These are phyloP conservation scores for Canavalia gladiata DNA, from an alignment of 306 rosid genomes.

Conservation along the genomic window DNA sequence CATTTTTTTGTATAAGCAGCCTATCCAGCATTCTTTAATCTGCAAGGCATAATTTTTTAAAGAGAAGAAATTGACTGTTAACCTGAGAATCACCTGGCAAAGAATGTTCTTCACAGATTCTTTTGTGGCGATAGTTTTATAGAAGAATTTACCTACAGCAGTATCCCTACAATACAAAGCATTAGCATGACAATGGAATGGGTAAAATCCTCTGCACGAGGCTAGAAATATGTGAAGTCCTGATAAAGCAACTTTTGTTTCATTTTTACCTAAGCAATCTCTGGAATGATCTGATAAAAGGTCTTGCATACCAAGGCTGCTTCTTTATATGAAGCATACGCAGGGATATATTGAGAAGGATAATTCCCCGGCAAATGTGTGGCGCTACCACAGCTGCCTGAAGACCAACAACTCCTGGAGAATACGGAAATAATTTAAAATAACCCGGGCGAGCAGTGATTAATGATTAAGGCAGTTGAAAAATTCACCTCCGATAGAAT, in stretches of 20 bases:
- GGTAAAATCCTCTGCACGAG: slow-evolving; percentile 36
- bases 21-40: neutral
- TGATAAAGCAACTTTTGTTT: slow-evolving; percentile 38
- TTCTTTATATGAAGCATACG: slow-evolving; percentile 95
- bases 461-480: slow-evolving; percentile 13
- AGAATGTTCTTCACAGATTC: slow-evolving; percentile 84
- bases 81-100: slow-evolving; percentile 72
- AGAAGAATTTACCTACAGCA: slow-evolving; percentile 75
- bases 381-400: slow-evolving; percentile 87
- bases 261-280: slow-evolving; percentile 76
- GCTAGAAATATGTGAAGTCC: slow-evolving; percentile 36
- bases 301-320: slow-evolving; percentile 95
- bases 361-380: slow-evolving; percentile 73
- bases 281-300: slow-evolving; percentile 86
- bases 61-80: neutral
- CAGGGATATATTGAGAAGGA: slow-evolving; percentile 84
- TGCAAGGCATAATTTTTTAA: slow-evolving; percentile 26
- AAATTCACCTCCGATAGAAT: slow-evolving; percentile 89
- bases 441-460: neutral
- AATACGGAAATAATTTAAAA: slow-evolving; percentile 25
- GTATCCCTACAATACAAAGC: slow-evolving; percentile 76
- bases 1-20: neutral
- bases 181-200: neutral
- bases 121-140: slow-evolving; percentile 74
- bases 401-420: slow-evolving; percentile 95